Percentiles rank a stretch among this genome's conserved stretches.
phyloP scores from a whole-genome alignment of 2,329 filamentous ascomycete genomes.

The Onygenales sp. region DNA sequence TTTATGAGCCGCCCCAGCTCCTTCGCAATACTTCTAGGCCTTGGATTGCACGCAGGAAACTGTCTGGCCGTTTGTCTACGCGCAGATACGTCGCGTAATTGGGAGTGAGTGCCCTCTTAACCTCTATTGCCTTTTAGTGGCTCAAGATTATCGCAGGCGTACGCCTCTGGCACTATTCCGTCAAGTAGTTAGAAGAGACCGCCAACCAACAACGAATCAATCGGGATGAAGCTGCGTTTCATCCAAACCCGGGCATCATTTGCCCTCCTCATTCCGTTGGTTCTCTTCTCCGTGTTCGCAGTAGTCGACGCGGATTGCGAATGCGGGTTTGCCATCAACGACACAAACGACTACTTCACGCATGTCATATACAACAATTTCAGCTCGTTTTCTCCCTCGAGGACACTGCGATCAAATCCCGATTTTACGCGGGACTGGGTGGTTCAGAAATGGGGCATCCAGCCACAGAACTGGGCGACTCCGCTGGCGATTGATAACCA shows the following conservation, averaged over 20 bases:
- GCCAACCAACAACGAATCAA: too few relatives aligned
- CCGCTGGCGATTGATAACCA: conserved; percentile 17
- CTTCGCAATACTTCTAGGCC: too few relatives aligned
- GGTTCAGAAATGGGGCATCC: conserved; percentile 19
- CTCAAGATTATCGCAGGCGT: too few relatives aligned
- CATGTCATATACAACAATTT: conserved; percentile 19
- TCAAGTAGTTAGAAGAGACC: too few relatives aligned
- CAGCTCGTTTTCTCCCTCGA: conserved; percentile 11
- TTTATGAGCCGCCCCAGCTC: too few relatives aligned
- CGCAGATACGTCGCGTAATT: too few relatives aligned
- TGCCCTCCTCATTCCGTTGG: not conserved
- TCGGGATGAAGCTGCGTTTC: too few relatives aligned
- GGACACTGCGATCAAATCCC: conserved; percentile 12
- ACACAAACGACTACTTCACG: conserved; percentile 17
- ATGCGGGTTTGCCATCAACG: conserved; percentile 12
- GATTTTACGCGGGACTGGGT: conserved; percentile 17
- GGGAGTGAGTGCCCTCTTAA: too few relatives aligned
- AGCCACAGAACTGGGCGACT: conserved; percentile 13
- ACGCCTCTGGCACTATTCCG: too few relatives aligned
- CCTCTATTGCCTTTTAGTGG: too few relatives aligned
- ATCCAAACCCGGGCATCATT: not conserved
- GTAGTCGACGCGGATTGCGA: conserved; percentile 9
- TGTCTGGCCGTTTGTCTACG: too few relatives aligned
- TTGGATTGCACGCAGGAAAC: too few relatives aligned
- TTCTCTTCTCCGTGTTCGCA: not conserved